Conservation (phyloP, 2,329 filamentous ascomycete species). For the Xylaria multiplex region DNA sequence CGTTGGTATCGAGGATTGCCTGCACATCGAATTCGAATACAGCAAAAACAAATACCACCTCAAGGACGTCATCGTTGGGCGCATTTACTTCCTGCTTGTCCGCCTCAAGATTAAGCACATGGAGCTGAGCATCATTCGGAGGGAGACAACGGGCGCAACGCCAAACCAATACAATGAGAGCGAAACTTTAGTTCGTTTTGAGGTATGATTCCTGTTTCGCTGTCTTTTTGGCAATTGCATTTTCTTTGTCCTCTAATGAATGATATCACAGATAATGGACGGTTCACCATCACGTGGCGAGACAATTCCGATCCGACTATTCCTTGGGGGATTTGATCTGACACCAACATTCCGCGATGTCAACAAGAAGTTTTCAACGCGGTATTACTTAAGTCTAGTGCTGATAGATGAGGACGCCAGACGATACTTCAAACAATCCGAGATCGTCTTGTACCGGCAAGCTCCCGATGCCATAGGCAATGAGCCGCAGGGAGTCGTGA, state of each 20-base stretch:
- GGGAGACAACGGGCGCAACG: conserved; percentile 94
- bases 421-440: conserved; percentile 98
- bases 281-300: conserved; percentile 94
- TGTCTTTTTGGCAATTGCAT: not conserved
- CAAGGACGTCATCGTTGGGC: conserved; percentile 97
- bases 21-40: conserved; percentile 99
- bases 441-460: conserved; percentile 96
- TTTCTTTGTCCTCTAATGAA: conserved; percentile 24
- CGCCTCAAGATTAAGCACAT: conserved; percentile 99
- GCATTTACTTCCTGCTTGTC: conserved; percentile 98
- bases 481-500: conserved; percentile 58
- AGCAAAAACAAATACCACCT: conserved; percentile 99
- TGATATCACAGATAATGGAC: conserved; percentile 84
- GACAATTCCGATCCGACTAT: conserved; percentile 96
- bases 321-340: conserved; percentile 96
- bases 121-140: conserved; percentile 96
- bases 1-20: conserved; percentile 97
- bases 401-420: conserved; percentile 97
- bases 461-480: conserved; percentile 65
- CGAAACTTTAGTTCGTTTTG: conserved; percentile 95
- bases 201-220: conserved; percentile 62
- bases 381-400: conserved; percentile 96
- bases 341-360: conserved; percentile 99
- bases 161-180: conserved; percentile 99
- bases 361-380: conserved; percentile 99